These are phyloP conservation scores for Sphagnum contortum DNA, from an alignment of 225 moss, liverwort and hornwort genomes.

Conservation along the genomic window DNA sequence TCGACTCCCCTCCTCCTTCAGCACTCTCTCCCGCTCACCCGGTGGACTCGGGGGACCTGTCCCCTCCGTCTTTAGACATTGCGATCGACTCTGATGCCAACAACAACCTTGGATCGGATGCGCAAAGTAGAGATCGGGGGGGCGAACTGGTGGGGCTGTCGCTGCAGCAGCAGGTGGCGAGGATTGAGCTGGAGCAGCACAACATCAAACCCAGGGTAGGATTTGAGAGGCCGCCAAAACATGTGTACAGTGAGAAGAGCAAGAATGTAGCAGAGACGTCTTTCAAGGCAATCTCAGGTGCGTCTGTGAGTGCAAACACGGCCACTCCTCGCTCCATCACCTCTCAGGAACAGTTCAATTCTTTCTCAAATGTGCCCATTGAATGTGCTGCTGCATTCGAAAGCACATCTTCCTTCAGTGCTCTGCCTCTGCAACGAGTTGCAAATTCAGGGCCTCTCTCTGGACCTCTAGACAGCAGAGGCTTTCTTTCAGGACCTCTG, in stretches of 20 bases:
- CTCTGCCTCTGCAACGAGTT: constrained; percentile 76
- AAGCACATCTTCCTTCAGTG: constrained; percentile 81
- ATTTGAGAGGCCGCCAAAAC: constrained; percentile 22
- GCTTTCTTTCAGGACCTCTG: constrained; percentile 72
- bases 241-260: constrained; percentile 30
- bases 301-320: constrained; percentile 97
- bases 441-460: constrained; percentile 51
- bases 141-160: constrained; percentile 6
- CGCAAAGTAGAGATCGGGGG: constrained; percentile 6
- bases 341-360: constrained; percentile 84
- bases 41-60: constrained; percentile 38
- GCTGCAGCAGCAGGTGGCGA: not conserved
- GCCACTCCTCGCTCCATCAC: constrained; percentile 81
- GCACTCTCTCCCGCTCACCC: constrained; percentile 34
- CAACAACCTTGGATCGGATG: not conserved
- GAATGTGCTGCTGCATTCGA: constrained; percentile 96
- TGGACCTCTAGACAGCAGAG: constrained; percentile 47
- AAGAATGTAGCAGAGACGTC: constrained; percentile 74
- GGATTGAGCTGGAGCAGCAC: constrained; percentile 11
- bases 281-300: constrained; percentile 93
- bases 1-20: constrained; percentile 24
- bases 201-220: constrained; percentile 17
- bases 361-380: constrained; percentile 71
- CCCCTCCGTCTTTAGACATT: constrained; percentile 21
- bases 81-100: constrained; percentile 5